Evolutionary conservation across 768 basidiomycete genomes (phyloP), one percentile per base, ranked within the genome.

Genomic region (Tulasnella sp.): DNA sequence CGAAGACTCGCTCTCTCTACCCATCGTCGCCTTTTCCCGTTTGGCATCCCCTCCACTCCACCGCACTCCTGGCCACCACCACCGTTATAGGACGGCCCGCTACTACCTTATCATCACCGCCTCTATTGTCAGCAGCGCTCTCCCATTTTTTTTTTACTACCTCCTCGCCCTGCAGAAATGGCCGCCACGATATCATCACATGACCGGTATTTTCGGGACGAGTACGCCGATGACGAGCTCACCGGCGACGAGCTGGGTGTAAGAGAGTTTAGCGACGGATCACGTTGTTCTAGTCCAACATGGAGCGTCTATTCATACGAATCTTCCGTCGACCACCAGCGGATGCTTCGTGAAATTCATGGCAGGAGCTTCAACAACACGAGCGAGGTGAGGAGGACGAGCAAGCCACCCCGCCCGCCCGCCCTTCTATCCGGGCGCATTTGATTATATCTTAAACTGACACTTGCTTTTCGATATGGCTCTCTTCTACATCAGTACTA

Each of bases 271-370:
- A 32, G 26, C 61, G 61, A 67, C 26, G 26, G 2, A 67, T 32
- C 61, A 67, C 61, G 61, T 67, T 67, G 61, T 32, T 67, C 61
- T 26, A 67, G 61, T 67, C 61, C 32, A 67, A 67, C 32, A 67
- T 67, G 61, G 61, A 72, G 71, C 71, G 23, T 74, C 29, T 44
- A 74, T 74, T 74, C 73, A 46, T 74, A 74, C 73, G 32, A 44
- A 42, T 74, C 73, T 48, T 74, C 73, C 42, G 73, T 74, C 73
- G 73, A 74, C 51, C 44, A 51, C 9, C 39, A 51, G 73, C 40
- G 44, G 44, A 74, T 48, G 73, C 44, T 74, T 29, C 73, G 73
- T 16, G 73, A 74, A 46, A 42, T 74, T 3, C 73, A 74, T 51
- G 73, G 73, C 40, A 42, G 73, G 39, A 16, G 51, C 15, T 51